Conservation (phyloP, 441 rosid genomes). For the Adansonia grandidieri region DNA sequence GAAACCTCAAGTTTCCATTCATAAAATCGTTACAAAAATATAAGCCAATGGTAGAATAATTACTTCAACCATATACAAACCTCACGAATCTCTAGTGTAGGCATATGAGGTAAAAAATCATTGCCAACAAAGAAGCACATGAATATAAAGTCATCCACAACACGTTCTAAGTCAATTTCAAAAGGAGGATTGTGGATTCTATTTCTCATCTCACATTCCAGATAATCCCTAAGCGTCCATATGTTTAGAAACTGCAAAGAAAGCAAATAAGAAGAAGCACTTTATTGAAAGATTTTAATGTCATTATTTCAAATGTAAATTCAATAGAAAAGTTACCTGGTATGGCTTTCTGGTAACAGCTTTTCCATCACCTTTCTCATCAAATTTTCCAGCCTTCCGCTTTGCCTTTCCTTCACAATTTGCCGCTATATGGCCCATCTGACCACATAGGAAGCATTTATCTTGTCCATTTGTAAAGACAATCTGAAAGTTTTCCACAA, state of each 20-base stretch:
- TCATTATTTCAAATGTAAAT: background rate
- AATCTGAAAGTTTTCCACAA: constrained; percentile 49
- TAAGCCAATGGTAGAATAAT: background rate
- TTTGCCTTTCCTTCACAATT: constrained; percentile 88
- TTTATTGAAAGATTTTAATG: background rate
- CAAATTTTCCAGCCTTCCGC: constrained; percentile 87
- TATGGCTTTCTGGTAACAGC: constrained; percentile 78
- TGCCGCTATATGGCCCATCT: constrained; percentile 90
- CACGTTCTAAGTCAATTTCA: constrained; percentile 69
- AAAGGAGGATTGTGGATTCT: constrained; percentile 54
- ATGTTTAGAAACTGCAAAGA: constrained; percentile 77
- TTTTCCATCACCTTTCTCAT: constrained; percentile 78
- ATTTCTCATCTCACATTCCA: constrained; percentile 71
- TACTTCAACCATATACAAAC: constrained; percentile 46
- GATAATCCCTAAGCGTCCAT: constrained; percentile 94
- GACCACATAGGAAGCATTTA: constrained; percentile 96
- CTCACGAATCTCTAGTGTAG: constrained; percentile 98
- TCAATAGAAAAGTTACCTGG: constrained; percentile 57
- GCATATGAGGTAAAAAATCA: constrained; percentile 99
- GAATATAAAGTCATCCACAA: constrained; percentile 98
- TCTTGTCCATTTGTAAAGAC: constrained; percentile 93
- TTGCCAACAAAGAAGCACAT: constrained; percentile 99
- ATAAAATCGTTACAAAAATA: background rate
- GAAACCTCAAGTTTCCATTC: constrained; percentile 16
- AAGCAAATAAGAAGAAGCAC: constrained; percentile 15